Conservation (phyloP, 805 yeast species). For the Teunomyces kruisii region DNA sequence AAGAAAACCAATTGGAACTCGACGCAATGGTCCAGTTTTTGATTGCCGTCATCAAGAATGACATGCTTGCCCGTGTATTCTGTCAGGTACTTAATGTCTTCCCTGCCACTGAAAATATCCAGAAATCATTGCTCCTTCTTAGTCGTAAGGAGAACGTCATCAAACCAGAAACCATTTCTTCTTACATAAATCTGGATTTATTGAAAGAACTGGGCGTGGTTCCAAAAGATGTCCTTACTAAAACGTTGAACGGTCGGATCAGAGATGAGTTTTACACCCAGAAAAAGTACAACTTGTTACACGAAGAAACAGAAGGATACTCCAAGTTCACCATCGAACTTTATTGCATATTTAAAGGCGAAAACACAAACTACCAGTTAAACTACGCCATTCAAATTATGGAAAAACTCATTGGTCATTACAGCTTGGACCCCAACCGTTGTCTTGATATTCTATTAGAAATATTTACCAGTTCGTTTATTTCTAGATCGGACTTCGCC, state of each 20-base stretch:
- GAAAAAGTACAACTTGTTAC: constrained; percentile 61
- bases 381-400: constrained; percentile 47
- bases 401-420: constrained; percentile 68
- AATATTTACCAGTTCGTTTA: constrained; percentile 46
- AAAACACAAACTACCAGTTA: constrained; percentile 42
- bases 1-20: constrained; percentile 16
- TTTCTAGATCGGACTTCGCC: constrained; percentile 46
- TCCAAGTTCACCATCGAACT: constrained; percentile 58
- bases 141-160: constrained; percentile 24
- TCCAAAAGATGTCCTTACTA: constrained; percentile 34
- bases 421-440: constrained; percentile 69
- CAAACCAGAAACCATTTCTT: constrained; percentile 32
- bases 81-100: constrained; percentile 41
- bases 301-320: constrained; percentile 80
- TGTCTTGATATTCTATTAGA: constrained; percentile 64
- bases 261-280: constrained; percentile 48
- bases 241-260: constrained; percentile 34
- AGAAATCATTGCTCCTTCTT: constrained; percentile 21
- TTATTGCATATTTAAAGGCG: constrained; percentile 38
- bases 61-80: constrained; percentile 31
- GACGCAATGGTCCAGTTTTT: constrained; percentile 23
- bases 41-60: constrained; percentile 28
- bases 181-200: constrained; percentile 27
- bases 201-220: constrained; percentile 26
- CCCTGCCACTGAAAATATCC: constrained; percentile 25